These are phyloP conservation scores for Penicillium goetzii DNA, from an alignment of 495 filamentous ascomycete species.

Conservation along the genomic window DNA sequence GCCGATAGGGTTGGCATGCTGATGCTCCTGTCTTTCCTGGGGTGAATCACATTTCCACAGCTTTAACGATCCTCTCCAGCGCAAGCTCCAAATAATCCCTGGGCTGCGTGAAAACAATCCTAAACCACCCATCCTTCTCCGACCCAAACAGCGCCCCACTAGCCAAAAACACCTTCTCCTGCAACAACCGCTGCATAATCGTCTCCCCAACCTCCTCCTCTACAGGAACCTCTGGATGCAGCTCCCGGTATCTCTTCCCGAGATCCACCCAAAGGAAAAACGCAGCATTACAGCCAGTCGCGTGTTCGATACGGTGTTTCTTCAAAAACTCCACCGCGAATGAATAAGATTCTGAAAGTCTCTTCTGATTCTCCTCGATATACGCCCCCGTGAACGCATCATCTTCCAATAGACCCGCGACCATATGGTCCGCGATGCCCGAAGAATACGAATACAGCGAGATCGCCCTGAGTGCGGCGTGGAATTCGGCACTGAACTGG, in stretches of 20 bases:
- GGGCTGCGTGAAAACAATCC: constrained; percentile 54
- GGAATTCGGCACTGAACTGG: constrained; percentile 45
- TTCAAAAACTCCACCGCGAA: constrained; percentile 42
- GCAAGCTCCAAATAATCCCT: constrained; percentile 44
- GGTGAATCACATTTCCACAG: constrained; percentile 13
- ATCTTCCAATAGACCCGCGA: constrained; percentile 52
- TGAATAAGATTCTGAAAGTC: constrained; percentile 41
- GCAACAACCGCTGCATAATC: constrained; percentile 38
- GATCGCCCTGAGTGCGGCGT: constrained; percentile 41
- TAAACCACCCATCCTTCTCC: constrained; percentile 54
- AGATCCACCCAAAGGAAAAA: constrained; percentile 67
- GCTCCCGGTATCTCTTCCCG: constrained; percentile 39
- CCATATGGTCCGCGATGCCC: constrained; percentile 48
- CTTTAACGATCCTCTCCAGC: constrained; percentile 43
- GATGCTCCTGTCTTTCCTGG: background rate
- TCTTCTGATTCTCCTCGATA: constrained; percentile 42
- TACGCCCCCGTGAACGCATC: constrained; percentile 49
- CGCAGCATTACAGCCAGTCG: constrained; percentile 48
- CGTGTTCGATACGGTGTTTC: constrained; percentile 46
- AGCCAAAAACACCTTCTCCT: constrained; percentile 50
- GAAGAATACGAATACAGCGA: constrained; percentile 52
- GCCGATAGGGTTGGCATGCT: background rate
- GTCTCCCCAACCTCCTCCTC: constrained; percentile 26
- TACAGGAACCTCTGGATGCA: constrained; percentile 32
- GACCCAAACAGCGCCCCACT: constrained; percentile 47